Percentiles rank a stretch among this genome's conserved stretches.
Conservation (phyloP, 148 eudicot species). For the Tetragonia tetragonoides region DNA sequence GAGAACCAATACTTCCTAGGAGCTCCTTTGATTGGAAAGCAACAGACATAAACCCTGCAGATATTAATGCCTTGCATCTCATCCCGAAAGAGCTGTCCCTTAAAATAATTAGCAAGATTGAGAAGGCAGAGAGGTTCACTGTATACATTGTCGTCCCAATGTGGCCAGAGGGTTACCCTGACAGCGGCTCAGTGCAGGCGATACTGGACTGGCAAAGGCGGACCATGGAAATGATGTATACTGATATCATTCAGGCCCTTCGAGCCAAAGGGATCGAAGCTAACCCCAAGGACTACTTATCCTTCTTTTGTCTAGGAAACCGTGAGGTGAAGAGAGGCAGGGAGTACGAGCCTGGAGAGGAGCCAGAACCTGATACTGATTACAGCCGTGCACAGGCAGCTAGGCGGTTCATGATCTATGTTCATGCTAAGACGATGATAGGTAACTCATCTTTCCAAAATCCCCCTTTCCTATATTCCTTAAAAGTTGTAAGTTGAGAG, state of each 20-base stretch:
- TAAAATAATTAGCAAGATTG: constrained; percentile 53
- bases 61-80: constrained; percentile 35
- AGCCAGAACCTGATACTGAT: constrained; percentile 39
- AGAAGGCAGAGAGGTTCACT: constrained; percentile 41
- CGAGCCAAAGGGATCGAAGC: constrained; percentile 41
- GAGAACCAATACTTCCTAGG: constrained; percentile 52
- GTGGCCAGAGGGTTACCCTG: constrained; percentile 57
- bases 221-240: constrained; percentile 60
- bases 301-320: constrained; percentile 52
- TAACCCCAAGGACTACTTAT: constrained; percentile 41
- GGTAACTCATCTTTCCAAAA: constrained; percentile 23
- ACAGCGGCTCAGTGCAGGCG: constrained; percentile 46
- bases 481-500: no score
- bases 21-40: constrained; percentile 47
- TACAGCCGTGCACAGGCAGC: constrained; percentile 39
- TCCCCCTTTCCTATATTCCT: no score
- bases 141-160: constrained; percentile 52
- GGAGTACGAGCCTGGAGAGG: constrained; percentile 39
- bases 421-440: constrained; percentile 63
- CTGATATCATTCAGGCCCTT: constrained; percentile 42
- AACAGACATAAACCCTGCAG: constrained; percentile 31
- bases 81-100: constrained; percentile 48
- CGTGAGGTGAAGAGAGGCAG: constrained; percentile 37
- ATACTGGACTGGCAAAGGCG: constrained; percentile 58
- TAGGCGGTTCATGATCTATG: constrained; percentile 52